Evolutionary conservation across 257 asterid genomes (phyloP).

Genomic region (Penstemon davidsonii): DNA sequence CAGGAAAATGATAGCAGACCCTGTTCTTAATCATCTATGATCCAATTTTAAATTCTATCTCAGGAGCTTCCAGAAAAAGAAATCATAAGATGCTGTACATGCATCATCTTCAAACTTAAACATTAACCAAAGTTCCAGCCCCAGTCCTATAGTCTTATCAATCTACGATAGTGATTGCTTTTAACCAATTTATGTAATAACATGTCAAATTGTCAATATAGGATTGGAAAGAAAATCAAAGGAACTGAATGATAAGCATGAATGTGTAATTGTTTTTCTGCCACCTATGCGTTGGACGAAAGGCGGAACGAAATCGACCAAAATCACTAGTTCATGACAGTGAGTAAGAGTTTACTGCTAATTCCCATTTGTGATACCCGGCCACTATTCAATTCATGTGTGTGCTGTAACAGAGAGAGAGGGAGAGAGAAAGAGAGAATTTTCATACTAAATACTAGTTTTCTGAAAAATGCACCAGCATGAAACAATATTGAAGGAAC

Average conservation of each 20-base stretch:
- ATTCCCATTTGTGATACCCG: no score
- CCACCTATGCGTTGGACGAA: not conserved
- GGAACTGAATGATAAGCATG: not conserved
- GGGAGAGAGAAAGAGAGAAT: not conserved
- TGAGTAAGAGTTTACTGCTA: no score
- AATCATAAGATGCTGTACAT: not conserved
- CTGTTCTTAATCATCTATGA: constrained; percentile 18
- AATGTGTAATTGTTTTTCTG: not conserved
- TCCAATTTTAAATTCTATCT: not conserved
- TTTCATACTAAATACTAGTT: not conserved
- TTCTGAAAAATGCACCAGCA: not conserved
- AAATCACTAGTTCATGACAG: no score
- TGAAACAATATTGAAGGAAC: not conserved
- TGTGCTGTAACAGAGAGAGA: not conserved
- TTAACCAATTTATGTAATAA: no score
- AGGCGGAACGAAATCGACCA: no score
- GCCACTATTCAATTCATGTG: no score
- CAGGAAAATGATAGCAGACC: not conserved
- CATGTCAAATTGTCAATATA: not conserved
- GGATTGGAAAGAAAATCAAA: not conserved
- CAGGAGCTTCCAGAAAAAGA: constrained; percentile 6
- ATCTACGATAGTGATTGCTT: no score
- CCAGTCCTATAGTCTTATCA: no score
- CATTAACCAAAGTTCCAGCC: not conserved
- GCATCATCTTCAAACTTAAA: not conserved